Base-by-base conservation (phyloP, 495 filamentous ascomycete genomes). In the Aspergillus nanangensis region DNA sequence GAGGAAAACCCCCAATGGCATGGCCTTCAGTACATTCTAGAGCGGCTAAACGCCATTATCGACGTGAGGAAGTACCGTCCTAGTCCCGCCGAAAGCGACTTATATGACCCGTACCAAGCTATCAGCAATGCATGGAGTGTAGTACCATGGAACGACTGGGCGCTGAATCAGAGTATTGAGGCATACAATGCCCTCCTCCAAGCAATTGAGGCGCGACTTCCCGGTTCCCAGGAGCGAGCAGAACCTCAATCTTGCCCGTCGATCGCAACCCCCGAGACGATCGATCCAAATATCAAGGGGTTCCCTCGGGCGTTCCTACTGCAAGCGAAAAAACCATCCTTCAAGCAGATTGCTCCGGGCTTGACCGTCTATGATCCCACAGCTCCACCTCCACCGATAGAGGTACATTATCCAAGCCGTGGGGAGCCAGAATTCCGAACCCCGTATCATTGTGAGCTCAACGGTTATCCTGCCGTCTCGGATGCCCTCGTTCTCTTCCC, bases 401-500 rank as follows among this genome's bases (percentile, higher is more conserved):
- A n/a, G n/a, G n/a, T n/a, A n/a, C n/a, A n/a, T n/a, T n/a, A n/a
- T n/a, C n/a, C n/a, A n/a, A n/a, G n/a, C n/a, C n/a, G n/a, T n/a
- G n/a, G n/a, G n/a, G n/a, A n/a, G n/a, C n/a, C n/a, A n/a, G n/a
- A n/a, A n/a, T n/a, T n/a, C n/a, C n/a, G n/a, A n/a, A 2, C 31
- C 15, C 39, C 39, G 4, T 8, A 3, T 18, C 10, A 4, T 29
- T 9, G 18, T 17, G 3, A 21, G 5, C 9, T 13, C 18, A 42
- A 42, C 17, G 3, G 18, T 15, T 11, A 42, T 24, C 21, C 8
- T n/a, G 22, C n/a, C 21, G 18, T 29, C 21, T 42, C 39, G 21
- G 22, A 42, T 17, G 21, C 39, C 2, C n/a, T 42, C 7, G 31
- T 42, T 24, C 21, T 42, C 22, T 42, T 42, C 39, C 39, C 39